These are phyloP conservation scores for Cyberlindnera maritima DNA, from an alignment of 805 yeast species.

Conservation along the genomic window DNA sequence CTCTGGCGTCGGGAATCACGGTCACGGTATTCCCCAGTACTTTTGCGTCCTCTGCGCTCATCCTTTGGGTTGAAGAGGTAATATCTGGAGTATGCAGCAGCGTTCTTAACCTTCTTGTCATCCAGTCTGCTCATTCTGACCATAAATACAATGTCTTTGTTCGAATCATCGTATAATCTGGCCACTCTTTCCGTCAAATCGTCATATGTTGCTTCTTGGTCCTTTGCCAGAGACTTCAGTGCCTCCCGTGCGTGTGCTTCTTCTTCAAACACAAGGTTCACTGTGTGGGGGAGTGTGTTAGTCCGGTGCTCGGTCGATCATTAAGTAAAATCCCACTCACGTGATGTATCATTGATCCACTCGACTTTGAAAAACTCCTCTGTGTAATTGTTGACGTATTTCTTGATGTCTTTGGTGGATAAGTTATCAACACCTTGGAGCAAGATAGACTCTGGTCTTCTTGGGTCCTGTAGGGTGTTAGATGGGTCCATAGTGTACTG, in stretches of 20 bases:
- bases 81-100: constrained; percentile 27
- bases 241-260: constrained; percentile 18
- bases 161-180: constrained; percentile 6
- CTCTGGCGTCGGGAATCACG: constrained; percentile 18
- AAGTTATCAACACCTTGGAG: constrained; percentile 28
- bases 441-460: constrained; percentile 24
- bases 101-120: constrained; percentile 28
- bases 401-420: constrained; percentile 23
- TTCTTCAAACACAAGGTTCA: constrained; percentile 26
- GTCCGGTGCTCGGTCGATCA: neutral
- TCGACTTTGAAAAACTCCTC: constrained; percentile 23
- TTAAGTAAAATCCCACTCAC: constrained; percentile 14
- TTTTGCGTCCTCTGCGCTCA: constrained; percentile 7
- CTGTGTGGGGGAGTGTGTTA: constrained; percentile 3
- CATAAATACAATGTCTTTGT: constrained; percentile 17
- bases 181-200: constrained; percentile 10
- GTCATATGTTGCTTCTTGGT: constrained; percentile 7
- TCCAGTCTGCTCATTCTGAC: constrained; percentile 20
- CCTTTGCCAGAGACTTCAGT: constrained; percentile 14
- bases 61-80: constrained; percentile 27
- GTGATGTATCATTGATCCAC: constrained; percentile 27
- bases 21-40: constrained; percentile 17
- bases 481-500: neutral
- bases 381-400: constrained; percentile 18
- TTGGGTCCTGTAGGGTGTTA: constrained; percentile 9